These are phyloP conservation scores for Verruconis gallopava DNA, from an alignment of 2,329 filamentous ascomycete genomes.

Conservation along the genomic window DNA sequence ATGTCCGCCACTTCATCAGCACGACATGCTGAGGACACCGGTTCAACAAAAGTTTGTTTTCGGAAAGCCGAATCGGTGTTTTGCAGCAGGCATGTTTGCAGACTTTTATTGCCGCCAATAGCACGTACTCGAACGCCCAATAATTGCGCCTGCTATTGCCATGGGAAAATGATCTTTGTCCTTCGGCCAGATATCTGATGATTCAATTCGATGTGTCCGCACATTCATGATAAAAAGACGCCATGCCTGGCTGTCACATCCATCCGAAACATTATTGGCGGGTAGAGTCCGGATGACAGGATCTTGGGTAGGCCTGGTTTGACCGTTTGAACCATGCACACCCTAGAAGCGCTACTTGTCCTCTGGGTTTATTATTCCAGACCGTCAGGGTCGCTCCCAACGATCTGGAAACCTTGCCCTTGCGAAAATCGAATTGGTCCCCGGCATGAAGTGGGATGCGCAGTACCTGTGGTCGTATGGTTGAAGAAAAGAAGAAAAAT, in stretches of 20 bases:
- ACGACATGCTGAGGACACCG: no score
- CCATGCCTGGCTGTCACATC: not conserved
- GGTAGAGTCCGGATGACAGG: not conserved
- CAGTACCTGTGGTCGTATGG: no score
- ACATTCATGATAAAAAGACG: not conserved
- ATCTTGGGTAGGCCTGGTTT: not conserved
- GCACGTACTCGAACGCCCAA: no score
- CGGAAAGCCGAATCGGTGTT: no score
- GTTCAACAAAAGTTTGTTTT: no score
- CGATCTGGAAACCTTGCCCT: not conserved
- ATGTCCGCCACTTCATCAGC: no score
- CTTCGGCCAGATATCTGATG: not conserved
- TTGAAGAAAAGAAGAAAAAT: no score
- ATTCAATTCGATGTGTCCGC: not conserved
- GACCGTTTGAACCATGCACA: not conserved
- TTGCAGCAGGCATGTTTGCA: no score
- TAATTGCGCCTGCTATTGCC: no score
- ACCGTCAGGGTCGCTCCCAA: not conserved
- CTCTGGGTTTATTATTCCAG: not conserved
- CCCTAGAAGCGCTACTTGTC: not conserved
- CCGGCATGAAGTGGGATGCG: no score
- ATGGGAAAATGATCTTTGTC: not conserved
- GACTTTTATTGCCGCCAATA: no score
- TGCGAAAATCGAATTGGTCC: not conserved
- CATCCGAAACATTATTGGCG: not conserved